Evolutionary conservation across 345 rosid genomes (phyloP), one percentile per base, ranked within the genome.

Genomic region (Eucalyptus melliodora): DNA sequence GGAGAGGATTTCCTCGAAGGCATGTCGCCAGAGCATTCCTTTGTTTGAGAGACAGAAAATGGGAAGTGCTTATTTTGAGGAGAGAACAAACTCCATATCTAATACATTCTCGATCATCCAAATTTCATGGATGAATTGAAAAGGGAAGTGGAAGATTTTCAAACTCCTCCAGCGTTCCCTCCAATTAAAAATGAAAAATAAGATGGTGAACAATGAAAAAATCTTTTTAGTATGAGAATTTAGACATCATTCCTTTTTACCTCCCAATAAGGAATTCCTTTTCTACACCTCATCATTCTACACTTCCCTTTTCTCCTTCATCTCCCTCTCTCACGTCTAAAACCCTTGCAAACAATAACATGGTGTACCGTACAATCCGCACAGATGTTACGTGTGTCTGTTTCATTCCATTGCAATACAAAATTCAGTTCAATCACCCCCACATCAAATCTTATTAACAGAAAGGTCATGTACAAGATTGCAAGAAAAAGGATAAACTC

Each of bases 401-500:
- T 40, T 45, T 88, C 49, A 59, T 87, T 42, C 37, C 50, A 69
- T 49, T 16, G 86, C 91, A 34, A 51, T 17, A 34, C 30, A 53
- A 31, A 51, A 44, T 42, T 19, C n/a, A 60, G 26, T 60, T 53
- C 31, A 31, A 16, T 60, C 89, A 77, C 83, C 47, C 44, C 83
- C 37, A 37, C 83, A 77, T 37, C 47, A 77, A 77, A 23, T 91
- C 85, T 91, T 92, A 88, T 50, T 88, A 87, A 69, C 24, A 88
- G 51, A 89, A 37, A 86, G 83, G 83, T 53, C 60, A 89, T 89
- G 69, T 91, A 91, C 91, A 92, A 92, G 72, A 87, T 87, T 88
- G 87, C 89, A 11, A n/a, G 88, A 53, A 86, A 65, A 49, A 86
- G 51, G 42, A 85, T 27, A n/a, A 85, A 27, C 50, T 77, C 51